A percentile compares a stretch with the other conserved stretches of the same genome.
Conservation (phyloP, 805 yeast species). For the Candida caryicola region DNA sequence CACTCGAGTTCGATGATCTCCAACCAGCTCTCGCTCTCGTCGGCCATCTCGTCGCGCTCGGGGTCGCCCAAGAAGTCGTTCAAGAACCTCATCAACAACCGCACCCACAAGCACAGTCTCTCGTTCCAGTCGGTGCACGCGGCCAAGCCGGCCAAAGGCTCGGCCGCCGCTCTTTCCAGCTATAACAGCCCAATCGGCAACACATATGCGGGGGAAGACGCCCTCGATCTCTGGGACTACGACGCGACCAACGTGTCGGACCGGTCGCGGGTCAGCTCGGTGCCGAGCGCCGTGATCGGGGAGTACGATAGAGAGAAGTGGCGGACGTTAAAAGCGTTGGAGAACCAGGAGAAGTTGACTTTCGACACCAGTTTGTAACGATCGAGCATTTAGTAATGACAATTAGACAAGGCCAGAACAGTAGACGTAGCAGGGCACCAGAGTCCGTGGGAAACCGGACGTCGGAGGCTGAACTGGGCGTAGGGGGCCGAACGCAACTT, state of each 20-base stretch:
- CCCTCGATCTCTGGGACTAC: constrained; percentile 26
- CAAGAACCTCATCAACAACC: constrained; percentile 14
- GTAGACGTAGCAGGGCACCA: too few relatives aligned
- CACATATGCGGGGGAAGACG: constrained; percentile 2
- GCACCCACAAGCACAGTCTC: constrained; percentile 13
- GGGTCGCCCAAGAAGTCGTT: constrained; percentile 32
- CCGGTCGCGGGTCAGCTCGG: constrained; percentile 40
- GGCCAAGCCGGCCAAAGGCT: constrained; percentile 1
- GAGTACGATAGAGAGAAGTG: constrained; percentile 67
- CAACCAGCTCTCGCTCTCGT: constrained; percentile 25
- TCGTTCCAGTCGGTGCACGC: constrained; percentile 10
- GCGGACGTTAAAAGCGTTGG: constrained; percentile 48
- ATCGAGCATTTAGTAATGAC: neutral
- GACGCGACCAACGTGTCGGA: constrained; percentile 34
- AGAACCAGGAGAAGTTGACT: constrained; percentile 8
- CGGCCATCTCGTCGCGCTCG: constrained; percentile 26
- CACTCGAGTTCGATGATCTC: constrained; percentile 29
- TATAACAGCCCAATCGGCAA: neutral
- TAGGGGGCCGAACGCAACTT: too few relatives aligned
- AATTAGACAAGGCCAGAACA: too few relatives aligned
- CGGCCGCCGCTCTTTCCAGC: neutral
- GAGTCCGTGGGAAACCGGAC: too few relatives aligned
- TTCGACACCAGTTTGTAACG: constrained; percentile 1
- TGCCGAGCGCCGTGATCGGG: constrained; percentile 59
- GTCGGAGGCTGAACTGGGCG: too few relatives aligned